Percentiles rank a stretch among this genome's conserved stretches.
These are phyloP conservation scores for Pseudevernia furfuracea DNA, from an alignment of 495 filamentous ascomycete genomes.

Conservation along the genomic window DNA sequence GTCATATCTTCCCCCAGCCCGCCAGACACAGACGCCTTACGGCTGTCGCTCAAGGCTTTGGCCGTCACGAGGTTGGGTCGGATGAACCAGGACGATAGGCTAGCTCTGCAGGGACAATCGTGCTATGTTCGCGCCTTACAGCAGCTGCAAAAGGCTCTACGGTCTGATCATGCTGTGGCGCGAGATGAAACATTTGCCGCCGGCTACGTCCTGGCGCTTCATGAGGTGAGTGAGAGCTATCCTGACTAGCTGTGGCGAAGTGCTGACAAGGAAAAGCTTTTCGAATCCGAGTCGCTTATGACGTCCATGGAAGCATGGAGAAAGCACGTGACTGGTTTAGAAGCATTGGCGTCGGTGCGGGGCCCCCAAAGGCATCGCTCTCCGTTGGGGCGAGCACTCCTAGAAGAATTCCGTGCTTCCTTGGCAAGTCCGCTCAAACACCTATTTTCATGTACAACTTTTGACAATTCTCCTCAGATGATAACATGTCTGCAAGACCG, in stretches of 20 bases:
- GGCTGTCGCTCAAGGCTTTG: slow-evolving; percentile 1
- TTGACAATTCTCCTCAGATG: not conserved
- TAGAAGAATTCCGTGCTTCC: not conserved
- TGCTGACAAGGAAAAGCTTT: not conserved
- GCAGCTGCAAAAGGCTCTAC: slow-evolving; percentile 2
- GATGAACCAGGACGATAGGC: not conserved
- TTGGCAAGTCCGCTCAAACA: not conserved
- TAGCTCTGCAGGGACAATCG: not conserved
- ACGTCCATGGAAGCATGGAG: slow-evolving; percentile 7
- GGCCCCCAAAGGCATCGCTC: slow-evolving; percentile 4
- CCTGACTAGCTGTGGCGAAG: not conserved
- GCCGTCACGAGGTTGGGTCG: not conserved
- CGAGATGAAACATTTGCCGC: slow-evolving; percentile 1
- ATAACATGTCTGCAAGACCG: not conserved
- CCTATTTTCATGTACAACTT: not conserved
- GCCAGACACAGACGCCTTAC: not conserved
- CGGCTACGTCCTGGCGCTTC: slow-evolving; percentile 1
- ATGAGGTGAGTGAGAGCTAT: not conserved
- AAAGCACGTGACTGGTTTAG: slow-evolving; percentile 1
- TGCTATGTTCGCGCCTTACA: not conserved
- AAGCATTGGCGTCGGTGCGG: not conserved
- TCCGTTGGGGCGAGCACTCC: not conserved
- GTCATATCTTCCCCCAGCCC: not conserved
- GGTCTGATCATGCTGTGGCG: not conserved
- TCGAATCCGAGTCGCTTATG: slow-evolving; percentile 3